These are phyloP conservation scores for Trypanosoma boissoni DNA, from an alignment of 208 protist species.

Conservation along the genomic window DNA sequence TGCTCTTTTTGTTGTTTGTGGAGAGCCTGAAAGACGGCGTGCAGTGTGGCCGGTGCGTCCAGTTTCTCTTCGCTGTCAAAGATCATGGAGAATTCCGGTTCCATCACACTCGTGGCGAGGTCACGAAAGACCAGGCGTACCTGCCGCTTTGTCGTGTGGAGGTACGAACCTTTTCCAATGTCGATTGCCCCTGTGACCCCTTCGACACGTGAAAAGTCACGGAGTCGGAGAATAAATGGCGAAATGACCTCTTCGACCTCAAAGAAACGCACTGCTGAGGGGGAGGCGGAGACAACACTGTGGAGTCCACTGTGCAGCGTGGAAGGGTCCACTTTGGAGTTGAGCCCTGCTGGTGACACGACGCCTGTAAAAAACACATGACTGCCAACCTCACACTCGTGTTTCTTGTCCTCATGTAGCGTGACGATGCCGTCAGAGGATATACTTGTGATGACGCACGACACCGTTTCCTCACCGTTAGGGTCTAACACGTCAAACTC, in stretches of 20 bases:
- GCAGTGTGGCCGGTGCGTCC: slow-evolving; percentile 52
- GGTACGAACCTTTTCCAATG: slow-evolving; percentile 70
- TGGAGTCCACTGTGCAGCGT: slow-evolving; percentile 4
- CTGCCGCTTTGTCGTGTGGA: slow-evolving; percentile 89
- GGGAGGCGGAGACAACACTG: neutral
- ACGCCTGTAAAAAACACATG: slow-evolving; percentile 83
- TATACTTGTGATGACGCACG: slow-evolving; percentile 78
- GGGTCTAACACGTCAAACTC: slow-evolving; percentile 67
- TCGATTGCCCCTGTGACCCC: slow-evolving; percentile 26
- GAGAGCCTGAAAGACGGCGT: slow-evolving; percentile 77
- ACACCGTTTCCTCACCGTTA: slow-evolving; percentile 81
- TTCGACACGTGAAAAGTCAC: slow-evolving; percentile 26
- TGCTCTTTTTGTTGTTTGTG: slow-evolving; percentile 23
- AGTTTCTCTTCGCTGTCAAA: slow-evolving; percentile 88
- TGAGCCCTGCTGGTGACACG: slow-evolving; percentile 32
- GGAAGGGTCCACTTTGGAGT: slow-evolving; percentile 32
- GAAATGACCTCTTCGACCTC: slow-evolving; percentile 73
- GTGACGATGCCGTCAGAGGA: slow-evolving; percentile 66
- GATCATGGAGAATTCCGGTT: slow-evolving; percentile 58
- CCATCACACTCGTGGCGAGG: slow-evolving; percentile 45
- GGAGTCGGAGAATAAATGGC: slow-evolving; percentile 60
- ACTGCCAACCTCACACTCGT: slow-evolving; percentile 84
- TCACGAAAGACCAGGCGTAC: slow-evolving; percentile 47
- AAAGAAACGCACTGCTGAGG: slow-evolving; percentile 48
- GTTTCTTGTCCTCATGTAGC: slow-evolving; percentile 83